Evolutionary conservation across 192 early-diverging fungal genomes (phyloP), one percentile per base, ranked within the genome.

Genomic region (Phycomyces nitens): DNA sequence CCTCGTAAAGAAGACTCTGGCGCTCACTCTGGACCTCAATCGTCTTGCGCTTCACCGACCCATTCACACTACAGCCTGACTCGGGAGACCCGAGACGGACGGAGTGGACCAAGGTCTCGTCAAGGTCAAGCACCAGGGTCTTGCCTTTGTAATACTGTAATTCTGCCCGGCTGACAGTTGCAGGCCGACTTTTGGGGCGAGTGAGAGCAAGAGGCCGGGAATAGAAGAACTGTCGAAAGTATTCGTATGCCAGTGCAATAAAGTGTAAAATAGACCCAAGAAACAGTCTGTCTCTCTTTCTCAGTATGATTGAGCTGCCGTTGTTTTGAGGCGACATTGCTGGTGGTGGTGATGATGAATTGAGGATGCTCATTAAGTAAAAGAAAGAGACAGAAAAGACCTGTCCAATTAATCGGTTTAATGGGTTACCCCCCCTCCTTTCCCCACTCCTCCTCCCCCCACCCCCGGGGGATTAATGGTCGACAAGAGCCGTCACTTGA

Each of bases 61-160:
- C 51, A 53, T 60, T 56, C 11, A 64, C 63, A 52, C 38, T 55
- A 53, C 86, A 60, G 9, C 79, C 81, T 57, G 76, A 80, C 51
- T 77, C 76, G 34, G 66, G 85, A 53, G 67, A 86, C 78, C 67
- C 67, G 22, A 69, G 44, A 20, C 67, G 60, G 23, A 69, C 67
- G 3, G 90, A 93, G 75, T 96, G 94, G 47, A 96, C 88, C 56
- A 96, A 74, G 0, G 92, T 94, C 72, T 96, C 89, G 57, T 91
- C 89, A 39, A 91, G 66, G 74, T 91, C 89, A 50, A 91, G 67
- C 3, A 89, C 82, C 56, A 88, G 68, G 5, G 86, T 88, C 69
- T 88, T 88, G 64, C 80, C 76, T 67, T 70, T 71, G 42, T 70
- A 75, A 51, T 75, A 75, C 11, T 47, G 44, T n/a, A 47, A 18